Evolutionary conservation across 2,329 filamentous ascomycete species (phyloP), one percentile per base, ranked within the genome.

Genomic region (Hymenoscyphus albidus): DNA sequence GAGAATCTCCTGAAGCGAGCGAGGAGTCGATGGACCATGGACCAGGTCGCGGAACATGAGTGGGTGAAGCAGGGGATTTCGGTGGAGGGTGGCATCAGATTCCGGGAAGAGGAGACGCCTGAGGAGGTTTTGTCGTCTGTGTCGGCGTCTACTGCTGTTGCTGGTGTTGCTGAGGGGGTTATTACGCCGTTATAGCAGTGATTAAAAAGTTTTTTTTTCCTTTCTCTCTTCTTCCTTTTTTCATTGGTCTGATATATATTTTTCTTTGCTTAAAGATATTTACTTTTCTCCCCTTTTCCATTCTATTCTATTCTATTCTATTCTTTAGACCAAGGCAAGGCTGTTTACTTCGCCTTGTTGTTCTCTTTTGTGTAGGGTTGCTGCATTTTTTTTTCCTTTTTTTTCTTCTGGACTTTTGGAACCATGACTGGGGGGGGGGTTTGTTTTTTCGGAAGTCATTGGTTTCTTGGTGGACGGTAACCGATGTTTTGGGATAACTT

Each of bases 1-100:
- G 93, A 97, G 74, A 91, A 88, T 0, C 78, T 98, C 18, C 77
- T 99, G 64, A 94, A 91, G 77, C 88, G 96, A 67, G 91, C 91
- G 2, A 87, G 91, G 58, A 91, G 88, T 64, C 84, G 95, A 60
- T 93, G 91, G 85, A 83, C 83, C 9, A 78, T 98, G 64, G 85
- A 88, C 58, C 88, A 91, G 70, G 88, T 97, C 48, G 86, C 85
- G 48, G 83, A 85, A 63, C 82, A 85, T 64, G 83, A 86, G 16
- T 99, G 93, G 93, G 91, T 98, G 2, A 82, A 80, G 61, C 83
- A 83, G 42, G 93, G 89, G 1, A 88, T 98, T 58, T 75, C 82
- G 67, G 84, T 96, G 2, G 83, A 89, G 3, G 85, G 82, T 5
- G 86, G 85, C 1, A 75, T 88, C 44, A 80, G 77, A 63, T 88